phyloP scores from a whole-genome alignment of 495 filamentous ascomycete species.

The Hyaloscypha bicolor region DNA sequence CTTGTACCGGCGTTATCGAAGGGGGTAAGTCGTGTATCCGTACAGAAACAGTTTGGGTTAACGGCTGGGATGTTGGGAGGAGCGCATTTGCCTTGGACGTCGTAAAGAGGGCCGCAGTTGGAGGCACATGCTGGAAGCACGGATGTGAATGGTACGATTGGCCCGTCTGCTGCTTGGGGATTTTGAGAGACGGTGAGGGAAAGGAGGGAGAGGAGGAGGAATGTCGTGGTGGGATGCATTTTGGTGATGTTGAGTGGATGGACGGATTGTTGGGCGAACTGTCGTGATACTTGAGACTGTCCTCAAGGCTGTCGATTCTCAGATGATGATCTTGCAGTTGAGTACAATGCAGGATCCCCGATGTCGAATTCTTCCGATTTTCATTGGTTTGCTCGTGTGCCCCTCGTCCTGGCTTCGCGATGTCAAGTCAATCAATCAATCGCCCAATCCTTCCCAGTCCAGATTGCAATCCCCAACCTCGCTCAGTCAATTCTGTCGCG shows the following conservation, averaged over 20 bases:
- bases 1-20: conserved; percentile 33
- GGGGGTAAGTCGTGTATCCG: conserved; percentile 40
- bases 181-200: conserved; percentile 14
- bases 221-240: conserved; percentile 15
- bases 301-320: background rate
- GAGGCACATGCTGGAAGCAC: conserved; percentile 49
- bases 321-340: background rate
- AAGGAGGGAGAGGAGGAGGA: conserved; percentile 22
- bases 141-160: conserved; percentile 42
- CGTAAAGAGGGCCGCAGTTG: conserved; percentile 51
- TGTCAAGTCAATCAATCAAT: background rate
- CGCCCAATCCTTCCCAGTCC: background rate
- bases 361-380: background rate
- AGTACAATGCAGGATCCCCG: background rate
- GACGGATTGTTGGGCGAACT: background rate
- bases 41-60: conserved; percentile 51
- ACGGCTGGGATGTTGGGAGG: conserved; percentile 38
- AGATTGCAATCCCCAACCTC: background rate
- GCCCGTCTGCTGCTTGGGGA: conserved; percentile 26
- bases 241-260: background rate
- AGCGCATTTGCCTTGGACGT: conserved; percentile 57
- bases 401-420: background rate
- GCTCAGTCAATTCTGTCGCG: background rate
- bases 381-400: background rate
- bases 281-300: background rate